These are phyloP conservation scores for Aquilaria agallochum DNA, from an alignment of 441 rosid species.

Conservation along the genomic window DNA sequence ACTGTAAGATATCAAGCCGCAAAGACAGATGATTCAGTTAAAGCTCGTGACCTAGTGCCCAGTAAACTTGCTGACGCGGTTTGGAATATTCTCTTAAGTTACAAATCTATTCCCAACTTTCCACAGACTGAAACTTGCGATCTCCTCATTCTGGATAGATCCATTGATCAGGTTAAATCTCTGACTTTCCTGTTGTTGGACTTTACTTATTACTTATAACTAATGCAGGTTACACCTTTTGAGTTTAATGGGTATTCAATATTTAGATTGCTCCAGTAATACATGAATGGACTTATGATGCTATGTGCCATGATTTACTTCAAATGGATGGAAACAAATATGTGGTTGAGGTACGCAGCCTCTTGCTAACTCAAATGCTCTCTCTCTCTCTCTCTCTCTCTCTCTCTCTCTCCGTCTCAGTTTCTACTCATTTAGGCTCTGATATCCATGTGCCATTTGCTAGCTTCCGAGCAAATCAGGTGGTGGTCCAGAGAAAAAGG, in stretches of 20 bases:
- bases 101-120: constrained; percentile 60
- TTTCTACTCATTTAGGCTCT: neutral
- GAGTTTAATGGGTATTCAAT: constrained; percentile 14
- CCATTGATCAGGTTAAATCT: constrained; percentile 58
- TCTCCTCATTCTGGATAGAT: constrained; percentile 69
- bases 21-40: constrained; percentile 28
- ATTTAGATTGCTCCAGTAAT: constrained; percentile 66
- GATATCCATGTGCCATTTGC: constrained; percentile 6
- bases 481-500: constrained; percentile 56
- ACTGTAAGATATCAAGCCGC: constrained; percentile 53
- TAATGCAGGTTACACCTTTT: constrained; percentile 2
- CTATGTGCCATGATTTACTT: constrained; percentile 72
- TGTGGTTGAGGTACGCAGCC: constrained; percentile 36
- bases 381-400: neutral
- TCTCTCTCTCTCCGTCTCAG: neutral
- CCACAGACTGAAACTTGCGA: constrained; percentile 68
- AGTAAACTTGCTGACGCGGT: constrained; percentile 57
- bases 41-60: constrained; percentile 43
- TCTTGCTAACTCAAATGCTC: neutral
- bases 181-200: constrained; percentile 13
- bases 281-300: constrained; percentile 79
- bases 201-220: neutral
- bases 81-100: constrained; percentile 41
- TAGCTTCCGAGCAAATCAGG: constrained; percentile 69
- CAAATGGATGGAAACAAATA: constrained; percentile 63